Percentiles rank a stretch among this genome's conserved stretches.
These are phyloP conservation scores for Mycena alexandri DNA, from an alignment of 768 basidiomycete species.

Conservation along the genomic window DNA sequence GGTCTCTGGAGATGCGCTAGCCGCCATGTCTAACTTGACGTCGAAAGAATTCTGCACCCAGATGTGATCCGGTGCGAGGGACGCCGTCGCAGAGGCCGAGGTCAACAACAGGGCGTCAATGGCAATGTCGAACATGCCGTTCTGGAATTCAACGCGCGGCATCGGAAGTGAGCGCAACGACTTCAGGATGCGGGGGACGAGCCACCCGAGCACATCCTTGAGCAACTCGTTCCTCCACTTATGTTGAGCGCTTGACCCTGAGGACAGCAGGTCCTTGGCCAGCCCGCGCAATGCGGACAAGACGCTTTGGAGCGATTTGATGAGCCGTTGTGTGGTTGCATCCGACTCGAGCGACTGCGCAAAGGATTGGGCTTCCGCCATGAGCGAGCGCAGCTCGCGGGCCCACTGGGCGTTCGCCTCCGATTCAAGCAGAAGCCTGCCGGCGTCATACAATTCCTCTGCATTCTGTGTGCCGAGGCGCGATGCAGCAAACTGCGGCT, in stretches of 20 bases:
- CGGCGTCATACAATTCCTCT: constrained; percentile 43
- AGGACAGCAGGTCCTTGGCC: constrained; percentile 27
- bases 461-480: constrained; percentile 38
- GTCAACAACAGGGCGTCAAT: constrained; percentile 50
- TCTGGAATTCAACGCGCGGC: constrained; percentile 55
- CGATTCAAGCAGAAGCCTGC: constrained; percentile 38
- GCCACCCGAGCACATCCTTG: constrained; percentile 50
- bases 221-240: constrained; percentile 37
- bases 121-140: constrained; percentile 47
- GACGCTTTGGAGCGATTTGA: constrained; percentile 35
- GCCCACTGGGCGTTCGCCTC: constrained; percentile 38
- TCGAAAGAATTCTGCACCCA: constrained; percentile 53
- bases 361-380: constrained; percentile 38
- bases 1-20: constrained; percentile 33
- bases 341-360: constrained; percentile 39
- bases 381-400: constrained; percentile 31
- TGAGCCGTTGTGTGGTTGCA: constrained; percentile 37
- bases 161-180: constrained; percentile 48
- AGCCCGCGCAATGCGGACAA: constrained; percentile 31
- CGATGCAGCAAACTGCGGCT: constrained; percentile 43
- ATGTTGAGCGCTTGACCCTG: constrained; percentile 27
- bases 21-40: constrained; percentile 48
- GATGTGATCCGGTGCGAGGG: constrained; percentile 51
- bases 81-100: constrained; percentile 38
- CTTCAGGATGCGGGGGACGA: constrained; percentile 48